Evolutionary conservation across 192 early-diverging fungal genomes (phyloP).

Genomic region (Coemansia nantahalensis): DNA sequence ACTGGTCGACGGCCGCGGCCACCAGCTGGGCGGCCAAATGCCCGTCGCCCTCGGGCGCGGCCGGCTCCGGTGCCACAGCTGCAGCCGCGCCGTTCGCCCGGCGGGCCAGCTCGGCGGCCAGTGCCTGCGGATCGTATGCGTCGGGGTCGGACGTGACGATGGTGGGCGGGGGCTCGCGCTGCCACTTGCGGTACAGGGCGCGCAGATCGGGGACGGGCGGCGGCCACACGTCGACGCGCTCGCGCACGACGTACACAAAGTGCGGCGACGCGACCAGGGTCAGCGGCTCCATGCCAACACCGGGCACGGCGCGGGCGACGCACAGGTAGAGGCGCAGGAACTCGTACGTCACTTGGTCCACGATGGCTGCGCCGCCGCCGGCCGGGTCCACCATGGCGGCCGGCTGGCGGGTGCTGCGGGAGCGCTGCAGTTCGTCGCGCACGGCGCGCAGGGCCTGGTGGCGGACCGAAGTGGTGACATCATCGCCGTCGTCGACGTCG

Average conservation of each 20-base stretch:
- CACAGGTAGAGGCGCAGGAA: constrained; percentile 54
- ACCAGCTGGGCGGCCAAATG: constrained; percentile 7
- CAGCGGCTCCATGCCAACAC: constrained; percentile 19
- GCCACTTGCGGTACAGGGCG: constrained; percentile 43
- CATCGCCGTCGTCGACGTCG: constrained; percentile 7
- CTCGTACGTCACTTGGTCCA: constrained; percentile 56
- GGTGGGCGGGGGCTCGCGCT: constrained; percentile 34
- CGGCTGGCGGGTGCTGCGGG: constrained; percentile 20
- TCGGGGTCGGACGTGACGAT: constrained; percentile 49
- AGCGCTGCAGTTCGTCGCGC: constrained; percentile 29
- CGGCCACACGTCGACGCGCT: constrained; percentile 55
- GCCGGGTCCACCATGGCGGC: constrained; percentile 43
- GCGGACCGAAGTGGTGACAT: not conserved
- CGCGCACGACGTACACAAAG: constrained; percentile 50
- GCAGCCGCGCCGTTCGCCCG: constrained; percentile 7
- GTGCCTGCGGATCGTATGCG: constrained; percentile 35
- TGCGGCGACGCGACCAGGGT: constrained; percentile 43
- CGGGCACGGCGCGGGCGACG: constrained; percentile 21
- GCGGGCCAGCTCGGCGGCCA: constrained; percentile 33
- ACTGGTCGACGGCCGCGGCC: constrained; percentile 22
- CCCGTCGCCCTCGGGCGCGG: constrained; percentile 5
- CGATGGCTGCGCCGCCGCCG: constrained; percentile 41
- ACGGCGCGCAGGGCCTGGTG: constrained; percentile 3
- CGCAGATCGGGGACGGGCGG: constrained; percentile 48
- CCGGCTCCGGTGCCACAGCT: not conserved